Evolutionary conservation across 2,329 filamentous ascomycete species (phyloP).

Genomic region (Phyllosticta ampelicida): DNA sequence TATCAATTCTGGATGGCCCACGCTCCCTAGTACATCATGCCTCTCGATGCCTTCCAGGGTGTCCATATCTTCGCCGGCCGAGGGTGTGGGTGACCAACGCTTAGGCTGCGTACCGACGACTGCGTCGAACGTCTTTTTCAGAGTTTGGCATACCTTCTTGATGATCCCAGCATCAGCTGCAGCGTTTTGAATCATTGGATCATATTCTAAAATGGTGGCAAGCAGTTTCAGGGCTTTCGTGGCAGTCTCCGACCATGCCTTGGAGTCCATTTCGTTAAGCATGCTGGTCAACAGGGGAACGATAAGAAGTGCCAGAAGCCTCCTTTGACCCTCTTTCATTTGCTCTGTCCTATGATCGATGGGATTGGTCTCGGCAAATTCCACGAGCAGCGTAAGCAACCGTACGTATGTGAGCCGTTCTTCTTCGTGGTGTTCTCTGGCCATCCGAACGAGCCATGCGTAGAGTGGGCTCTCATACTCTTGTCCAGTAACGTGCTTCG

Average conservation of each 20-base stretch:
- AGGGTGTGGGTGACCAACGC: slow-evolving; percentile 43
- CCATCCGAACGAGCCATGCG: slow-evolving; percentile 37
- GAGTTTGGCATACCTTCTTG: slow-evolving; percentile 49
- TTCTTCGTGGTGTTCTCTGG: slow-evolving; percentile 29
- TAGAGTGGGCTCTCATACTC: slow-evolving; percentile 38
- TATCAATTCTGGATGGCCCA: slow-evolving; percentile 26
- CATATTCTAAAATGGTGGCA: slow-evolving; percentile 68
- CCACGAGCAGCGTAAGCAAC: slow-evolving; percentile 24
- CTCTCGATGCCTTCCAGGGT: slow-evolving; percentile 1
- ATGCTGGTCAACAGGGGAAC: slow-evolving; percentile 40
- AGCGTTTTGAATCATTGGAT: slow-evolving; percentile 67
- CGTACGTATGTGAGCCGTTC: slow-evolving; percentile 33
- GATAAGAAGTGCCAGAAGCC: slow-evolving; percentile 35
- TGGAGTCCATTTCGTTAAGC: slow-evolving; percentile 25
- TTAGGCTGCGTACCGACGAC: slow-evolving; percentile 32
- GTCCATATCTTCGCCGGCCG: slow-evolving; percentile 12
- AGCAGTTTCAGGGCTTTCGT: slow-evolving; percentile 59
- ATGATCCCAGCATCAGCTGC: slow-evolving; percentile 62
- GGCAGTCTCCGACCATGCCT: slow-evolving; percentile 15
- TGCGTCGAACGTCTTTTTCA: slow-evolving; percentile 57
- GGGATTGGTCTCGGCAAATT: slow-evolving; percentile 20
- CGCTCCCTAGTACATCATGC: slow-evolving; percentile 5
- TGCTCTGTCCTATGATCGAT: slow-evolving; percentile 26
- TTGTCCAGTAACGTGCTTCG: slow-evolving; percentile 24
- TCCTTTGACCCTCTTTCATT: slow-evolving; percentile 25